Conservation (phyloP, 2,329 filamentous ascomycete species). For the Bimuria novae-zelandiae region DNA sequence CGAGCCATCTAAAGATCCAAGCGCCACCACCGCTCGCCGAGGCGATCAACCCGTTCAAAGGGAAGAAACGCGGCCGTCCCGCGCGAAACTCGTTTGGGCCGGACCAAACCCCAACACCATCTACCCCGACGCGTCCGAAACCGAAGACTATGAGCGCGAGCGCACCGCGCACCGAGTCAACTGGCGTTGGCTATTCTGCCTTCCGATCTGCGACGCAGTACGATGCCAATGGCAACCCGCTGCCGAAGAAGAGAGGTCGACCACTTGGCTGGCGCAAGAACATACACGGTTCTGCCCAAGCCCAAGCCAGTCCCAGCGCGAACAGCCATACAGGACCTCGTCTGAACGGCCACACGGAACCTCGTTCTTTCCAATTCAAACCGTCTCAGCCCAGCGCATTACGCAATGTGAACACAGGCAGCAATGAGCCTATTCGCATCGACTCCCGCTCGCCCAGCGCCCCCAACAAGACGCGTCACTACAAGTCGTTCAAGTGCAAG, state of each 20-base stretch:
- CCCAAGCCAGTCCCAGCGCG: slow-evolving; percentile 28
- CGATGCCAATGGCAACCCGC: slow-evolving; percentile 40
- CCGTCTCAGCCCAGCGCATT: slow-evolving; percentile 33
- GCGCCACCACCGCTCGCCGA: slow-evolving; percentile 19
- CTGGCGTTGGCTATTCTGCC: slow-evolving; percentile 48
- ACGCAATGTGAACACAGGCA: slow-evolving; percentile 25
- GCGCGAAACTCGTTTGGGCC: slow-evolving; percentile 37
- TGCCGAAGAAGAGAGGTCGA: slow-evolving; percentile 53
- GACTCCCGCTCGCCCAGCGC: slow-evolving; percentile 40
- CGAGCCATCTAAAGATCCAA: slow-evolving; percentile 29
- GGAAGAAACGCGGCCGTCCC: slow-evolving; percentile 42
- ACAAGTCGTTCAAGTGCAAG: slow-evolving; percentile 59
- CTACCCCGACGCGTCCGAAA: slow-evolving; percentile 22
- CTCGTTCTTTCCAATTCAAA: slow-evolving; percentile 7
- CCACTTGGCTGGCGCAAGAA: slow-evolving; percentile 57
- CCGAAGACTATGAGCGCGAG: slow-evolving; percentile 32
- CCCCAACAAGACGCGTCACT: slow-evolving; percentile 34
- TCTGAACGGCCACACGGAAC: too few species aligned
- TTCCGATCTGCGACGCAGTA: slow-evolving; percentile 42
- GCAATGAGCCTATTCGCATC: slow-evolving; percentile 28
- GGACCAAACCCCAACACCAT: slow-evolving; percentile 16
- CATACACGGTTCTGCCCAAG: slow-evolving; percentile 48
- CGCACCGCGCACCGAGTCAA: slow-evolving; percentile 23
- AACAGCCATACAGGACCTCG: slow-evolving; percentile 20
- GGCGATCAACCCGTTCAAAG: slow-evolving; percentile 39